Evolutionary conservation across 768 basidiomycete species (phyloP), one percentile per base, ranked within the genome.

Genomic region (Podaxis sp.): DNA sequence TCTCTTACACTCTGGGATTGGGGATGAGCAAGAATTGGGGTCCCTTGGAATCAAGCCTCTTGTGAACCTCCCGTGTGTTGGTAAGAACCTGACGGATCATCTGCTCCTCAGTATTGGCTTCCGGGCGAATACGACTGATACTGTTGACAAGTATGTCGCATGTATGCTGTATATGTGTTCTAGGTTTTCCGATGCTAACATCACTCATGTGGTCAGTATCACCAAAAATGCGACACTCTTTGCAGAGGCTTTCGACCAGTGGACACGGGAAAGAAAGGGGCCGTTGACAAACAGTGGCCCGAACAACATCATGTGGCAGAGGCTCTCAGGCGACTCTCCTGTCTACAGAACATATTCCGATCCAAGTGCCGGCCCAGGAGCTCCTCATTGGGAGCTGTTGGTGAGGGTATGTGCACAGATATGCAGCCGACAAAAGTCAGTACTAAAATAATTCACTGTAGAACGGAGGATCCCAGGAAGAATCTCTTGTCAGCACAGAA

Each of bases 61-160:
- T 25, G 64, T 72, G 28, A 55, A 73, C 44, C 54, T 68, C 16
- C 69, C 74, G 13, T 63, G 65, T 44, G 70, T 75, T 18, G 73
- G 74, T 4, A 63, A 67, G 53, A 68, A 72, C 51, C 50, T 75
- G 50, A 61, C 65, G 18, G 73, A 73, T 61, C 73, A 73, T 35
- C 57, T 67, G 1, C 47, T 63, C 13, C 57, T 66, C n/a, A 13
- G 42, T 5, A 37, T 61, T 14, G 27, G 56, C 1, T 69, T 62
- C 60, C 50, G 25, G 13, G 64, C 66, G 23, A 32, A 32, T 32
- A 67, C 62, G 37, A 40, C 62, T 5, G 65, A 63, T 16, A 58
- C 62, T 13, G 25, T 11, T 13, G 51, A 60, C 32, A 32, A 32
- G 32, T 32, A 32, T 32, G 32, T 32, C 32, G 32, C 32, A 9